These are phyloP conservation scores for Spergularia azorica DNA, from an alignment of 179 eudicot genomes.

Conservation along the genomic window DNA sequence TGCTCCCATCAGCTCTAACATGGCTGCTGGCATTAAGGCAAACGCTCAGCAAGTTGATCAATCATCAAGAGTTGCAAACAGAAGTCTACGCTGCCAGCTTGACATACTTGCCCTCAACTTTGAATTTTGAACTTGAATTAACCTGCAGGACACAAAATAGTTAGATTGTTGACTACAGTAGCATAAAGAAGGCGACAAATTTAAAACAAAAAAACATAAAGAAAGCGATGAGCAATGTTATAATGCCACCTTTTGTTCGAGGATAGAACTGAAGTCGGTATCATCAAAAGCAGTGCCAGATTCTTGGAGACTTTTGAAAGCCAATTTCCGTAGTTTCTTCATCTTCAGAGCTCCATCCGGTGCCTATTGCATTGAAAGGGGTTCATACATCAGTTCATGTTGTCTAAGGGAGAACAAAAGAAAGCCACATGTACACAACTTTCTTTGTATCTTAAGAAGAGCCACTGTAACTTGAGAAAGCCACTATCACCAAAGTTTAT, in stretches of 20 bases:
- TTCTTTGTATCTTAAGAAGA: no score
- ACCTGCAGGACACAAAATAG: slow-evolving; percentile 47
- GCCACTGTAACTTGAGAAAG: no score
- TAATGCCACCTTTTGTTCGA: slow-evolving; percentile 62
- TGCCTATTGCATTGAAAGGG: slow-evolving; percentile 38
- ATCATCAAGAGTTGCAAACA: not conserved
- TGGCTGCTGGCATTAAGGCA: not conserved
- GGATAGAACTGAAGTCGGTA: slow-evolving; percentile 34
- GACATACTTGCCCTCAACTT: slow-evolving; percentile 64
- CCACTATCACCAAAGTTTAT: not conserved
- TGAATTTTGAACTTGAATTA: slow-evolving; percentile 67
- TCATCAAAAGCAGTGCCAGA: slow-evolving; percentile 51
- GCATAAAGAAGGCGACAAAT: not conserved
- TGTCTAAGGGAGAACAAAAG: not conserved
- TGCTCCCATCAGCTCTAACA: not conserved
- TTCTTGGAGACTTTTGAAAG: slow-evolving; percentile 52
- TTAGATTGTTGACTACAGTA: slow-evolving; percentile 5
- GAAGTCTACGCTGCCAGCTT: slow-evolving; percentile 35
- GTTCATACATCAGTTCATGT: not conserved
- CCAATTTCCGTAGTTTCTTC: slow-evolving; percentile 62
- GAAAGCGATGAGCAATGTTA: not conserved
- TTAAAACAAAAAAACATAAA: not conserved
- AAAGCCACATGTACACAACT: not conserved
- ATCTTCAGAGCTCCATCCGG: slow-evolving; percentile 60
- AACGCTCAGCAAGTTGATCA: not conserved